Conservation (phyloP, 164 flowering plant genomes). For the Vitis cinerea region DNA sequence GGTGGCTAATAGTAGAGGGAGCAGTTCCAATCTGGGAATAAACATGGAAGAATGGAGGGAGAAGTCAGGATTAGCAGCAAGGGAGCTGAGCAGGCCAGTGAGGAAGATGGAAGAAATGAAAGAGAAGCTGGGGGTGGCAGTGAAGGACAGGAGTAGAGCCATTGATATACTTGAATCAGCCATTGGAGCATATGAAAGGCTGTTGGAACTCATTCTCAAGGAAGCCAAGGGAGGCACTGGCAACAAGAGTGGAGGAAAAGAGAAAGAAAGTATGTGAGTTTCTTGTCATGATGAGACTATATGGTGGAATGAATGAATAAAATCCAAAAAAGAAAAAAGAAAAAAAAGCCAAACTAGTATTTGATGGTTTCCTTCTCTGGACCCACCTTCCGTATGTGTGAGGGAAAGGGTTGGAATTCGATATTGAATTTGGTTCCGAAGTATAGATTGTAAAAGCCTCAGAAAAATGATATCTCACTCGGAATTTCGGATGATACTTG, state of each 20-base stretch:
- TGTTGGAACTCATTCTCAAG: constrained; percentile 47
- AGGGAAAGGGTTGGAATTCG: too few species aligned
- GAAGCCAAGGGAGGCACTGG: constrained; percentile 33
- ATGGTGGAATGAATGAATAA: too few species aligned
- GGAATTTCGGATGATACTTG: too few species aligned
- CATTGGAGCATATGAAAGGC: constrained; percentile 38
- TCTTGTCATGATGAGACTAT: too few species aligned
- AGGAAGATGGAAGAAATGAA: constrained; percentile 35
- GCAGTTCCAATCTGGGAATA: background rate
- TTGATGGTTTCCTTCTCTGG: too few species aligned
- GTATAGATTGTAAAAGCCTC: too few species aligned
- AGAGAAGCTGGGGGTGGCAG: constrained; percentile 28
- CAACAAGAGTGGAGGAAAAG: background rate
- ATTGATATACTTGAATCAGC: constrained; percentile 43
- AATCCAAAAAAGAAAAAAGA: too few species aligned
- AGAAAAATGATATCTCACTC: too few species aligned
- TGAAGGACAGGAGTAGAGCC: constrained; percentile 37
- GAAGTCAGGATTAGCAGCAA: constrained; percentile 15
- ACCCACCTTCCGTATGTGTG: too few species aligned
- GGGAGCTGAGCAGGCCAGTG: constrained; percentile 19
- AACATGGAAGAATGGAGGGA: constrained; percentile 16
- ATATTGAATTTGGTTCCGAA: too few species aligned
- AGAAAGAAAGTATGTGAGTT: constrained; percentile 4
- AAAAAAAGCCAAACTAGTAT: too few species aligned
- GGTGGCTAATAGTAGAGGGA: background rate